Base-by-base conservation (phyloP, 2,329 filamentous ascomycete species). In the Ophiostoma himal-ulmi region DNA sequence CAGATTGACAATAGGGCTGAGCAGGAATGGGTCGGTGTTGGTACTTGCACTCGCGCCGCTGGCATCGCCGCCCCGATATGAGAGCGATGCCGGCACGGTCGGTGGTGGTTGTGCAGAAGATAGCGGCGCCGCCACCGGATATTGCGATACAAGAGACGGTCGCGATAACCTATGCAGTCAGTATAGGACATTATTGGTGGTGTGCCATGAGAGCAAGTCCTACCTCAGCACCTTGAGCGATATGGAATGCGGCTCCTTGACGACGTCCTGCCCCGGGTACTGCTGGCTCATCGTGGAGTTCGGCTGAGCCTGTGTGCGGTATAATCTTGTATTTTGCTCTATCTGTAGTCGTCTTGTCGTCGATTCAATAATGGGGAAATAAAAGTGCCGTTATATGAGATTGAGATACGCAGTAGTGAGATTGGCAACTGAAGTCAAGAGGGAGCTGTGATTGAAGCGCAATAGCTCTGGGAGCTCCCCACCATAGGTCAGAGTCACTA, bases 181-280 rank as follows among this genome's bases (percentile, higher is more conserved):
- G 64, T n/a, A 48, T 20, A 48, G 2, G 37, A 17, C n/a, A 5
- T 20, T 48, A 20, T 17, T 7, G 20, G 7, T 48, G 17, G 17
- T 8, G 14, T 37, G 39, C 64, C 62, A 72, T 71, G 8, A 22
- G 34, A 26, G 22, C 26, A 36, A 30, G 6, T 10, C 30, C 22
- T 54, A 89, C 89, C 89, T 82, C 52, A 91, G 82, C 68, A 91
- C 91, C 82, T 94, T 94, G 69, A 94, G 82, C 68, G 91, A 93
- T 65, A 94, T 87, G 26, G 89, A 88, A 79, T 94, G 91, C 52
- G 91, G 90, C 80, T 94, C 91, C 79, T 92, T 92, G 72, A 85
- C 79, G 2, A 83, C 81, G 72, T 88, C 86, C 71, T 85, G 82
- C 17, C 85, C 86, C 8, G 84, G 81, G 74, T 85, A 86, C 74